Evolutionary conservation across 768 basidiomycete species (phyloP).

Genomic region (Lentinula edodes): DNA sequence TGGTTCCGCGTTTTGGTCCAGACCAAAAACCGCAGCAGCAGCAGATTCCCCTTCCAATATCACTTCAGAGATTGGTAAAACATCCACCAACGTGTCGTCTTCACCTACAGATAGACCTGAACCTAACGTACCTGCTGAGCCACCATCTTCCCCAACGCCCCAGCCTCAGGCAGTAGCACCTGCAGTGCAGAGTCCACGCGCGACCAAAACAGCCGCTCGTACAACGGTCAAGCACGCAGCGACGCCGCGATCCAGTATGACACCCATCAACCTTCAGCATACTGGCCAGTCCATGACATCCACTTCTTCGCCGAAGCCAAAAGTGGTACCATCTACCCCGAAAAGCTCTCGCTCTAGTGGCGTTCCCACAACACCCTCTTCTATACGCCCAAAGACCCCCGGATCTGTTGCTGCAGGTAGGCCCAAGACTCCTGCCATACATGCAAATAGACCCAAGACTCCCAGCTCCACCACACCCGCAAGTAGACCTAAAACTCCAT

Average conservation of each 20-base stretch:
- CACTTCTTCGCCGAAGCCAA: constrained; percentile 15
- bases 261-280: constrained; percentile 22
- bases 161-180: constrained; percentile 6
- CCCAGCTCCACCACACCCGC: constrained; percentile 30
- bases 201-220: background rate
- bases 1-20: constrained; percentile 5
- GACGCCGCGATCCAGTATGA: constrained; percentile 6
- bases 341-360: constrained; percentile 15
- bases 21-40: constrained; percentile 2
- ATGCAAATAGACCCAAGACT: constrained; percentile 48
- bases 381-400: constrained; percentile 27
- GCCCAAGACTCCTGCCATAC: constrained; percentile 8
- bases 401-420: constrained; percentile 21
- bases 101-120: background rate
- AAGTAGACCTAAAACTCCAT: constrained; percentile 53
- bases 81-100: background rate
- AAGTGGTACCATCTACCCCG: constrained; percentile 10
- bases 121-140: background rate
- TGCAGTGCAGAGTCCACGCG: background rate
- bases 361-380: constrained; percentile 19
- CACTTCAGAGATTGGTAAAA: constrained; percentile 3
- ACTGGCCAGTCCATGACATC: constrained; percentile 37
- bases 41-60: constrained; percentile 16
- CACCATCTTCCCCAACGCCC: constrained; percentile 7
- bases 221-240: constrained; percentile 8